phyloP scores from a whole-genome alignment of 2,329 filamentous ascomycete species.

The Coniochaeta sp. region DNA sequence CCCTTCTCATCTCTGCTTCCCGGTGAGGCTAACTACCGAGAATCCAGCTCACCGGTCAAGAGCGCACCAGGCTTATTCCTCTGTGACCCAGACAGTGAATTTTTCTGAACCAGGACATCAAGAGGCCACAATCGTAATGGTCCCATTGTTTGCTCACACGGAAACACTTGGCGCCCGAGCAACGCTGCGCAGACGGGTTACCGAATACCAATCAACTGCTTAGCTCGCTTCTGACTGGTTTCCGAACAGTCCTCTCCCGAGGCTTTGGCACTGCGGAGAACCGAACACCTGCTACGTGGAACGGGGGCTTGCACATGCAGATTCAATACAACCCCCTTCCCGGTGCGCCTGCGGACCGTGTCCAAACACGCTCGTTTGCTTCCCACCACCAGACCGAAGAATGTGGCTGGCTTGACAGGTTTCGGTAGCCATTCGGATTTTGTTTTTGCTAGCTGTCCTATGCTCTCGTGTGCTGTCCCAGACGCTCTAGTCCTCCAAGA shows the following conservation, averaged over 20 bases:
- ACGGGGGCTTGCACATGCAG: background rate
- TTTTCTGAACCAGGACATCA: too few species aligned
- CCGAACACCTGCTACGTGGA: background rate
- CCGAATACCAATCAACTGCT: background rate
- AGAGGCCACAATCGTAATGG: background rate
- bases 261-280: background rate
- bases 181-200: background rate
- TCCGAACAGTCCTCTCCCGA: background rate
- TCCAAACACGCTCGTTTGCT: background rate
- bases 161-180: background rate
- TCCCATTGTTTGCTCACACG: background rate
- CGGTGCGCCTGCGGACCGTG: background rate
- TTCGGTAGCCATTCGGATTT: background rate
- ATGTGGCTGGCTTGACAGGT: background rate
- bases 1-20: background rate
- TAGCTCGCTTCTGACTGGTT: background rate
- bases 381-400: background rate
- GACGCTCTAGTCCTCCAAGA: background rate
- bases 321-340: background rate
- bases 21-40: background rate
- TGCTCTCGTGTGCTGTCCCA: background rate
- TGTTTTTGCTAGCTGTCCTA: background rate
- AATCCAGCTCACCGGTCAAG: background rate
- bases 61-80: background rate
- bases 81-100: too few species aligned